Base-by-base conservation (phyloP, 805 yeast species). In the Nakazawaea molendinolei region DNA sequence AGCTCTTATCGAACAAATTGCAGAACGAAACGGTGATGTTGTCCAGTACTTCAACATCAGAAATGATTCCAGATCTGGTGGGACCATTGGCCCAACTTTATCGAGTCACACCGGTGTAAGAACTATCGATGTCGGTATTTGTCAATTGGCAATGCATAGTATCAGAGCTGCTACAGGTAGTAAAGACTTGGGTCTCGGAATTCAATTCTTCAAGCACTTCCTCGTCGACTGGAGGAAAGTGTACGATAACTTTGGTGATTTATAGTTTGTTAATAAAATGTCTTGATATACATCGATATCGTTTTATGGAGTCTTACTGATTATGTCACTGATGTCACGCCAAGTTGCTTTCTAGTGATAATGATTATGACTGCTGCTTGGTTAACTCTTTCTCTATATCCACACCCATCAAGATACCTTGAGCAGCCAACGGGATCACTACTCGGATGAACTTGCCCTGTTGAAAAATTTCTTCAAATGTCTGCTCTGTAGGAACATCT, bases 81-180 rank as follows among this genome's bases (percentile, higher is more conserved):
- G 94, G 26, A 85, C 95, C 20, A 84, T 86, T 51, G 95, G 95
- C 0, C 95, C 86, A 15, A 63, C 70, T 6, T 62, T 79, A 36
- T 63, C 84, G 8, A 57, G 71, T 24, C 72, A 68, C 42, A 77
- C 86, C 1, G 86, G 86, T 34, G 82, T 84, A 3, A 67, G 85
- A 49, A 80, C 90, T 26, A 73, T 83, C 36, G 95, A 85, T 50
- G 57, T 84, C 37, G 95, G 95, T 34, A 79, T 85, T 47, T 77
- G 94, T 3, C 94, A 85, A 59, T 65, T 82, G 48, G 74, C 90
- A 2, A 85, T 85, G 95, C 95, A 85, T 58, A 77, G 86, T 25
- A 80, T 85, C 46, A 71, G 95, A 49, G 94, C 92, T 19, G 70
- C 87, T 8, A 71, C 79, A 20, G 95, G 95, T 26, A 67, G 83